Evolutionary conservation across 768 basidiomycete genomes (phyloP).

Genomic region (Macrolepiota fuliginosa): DNA sequence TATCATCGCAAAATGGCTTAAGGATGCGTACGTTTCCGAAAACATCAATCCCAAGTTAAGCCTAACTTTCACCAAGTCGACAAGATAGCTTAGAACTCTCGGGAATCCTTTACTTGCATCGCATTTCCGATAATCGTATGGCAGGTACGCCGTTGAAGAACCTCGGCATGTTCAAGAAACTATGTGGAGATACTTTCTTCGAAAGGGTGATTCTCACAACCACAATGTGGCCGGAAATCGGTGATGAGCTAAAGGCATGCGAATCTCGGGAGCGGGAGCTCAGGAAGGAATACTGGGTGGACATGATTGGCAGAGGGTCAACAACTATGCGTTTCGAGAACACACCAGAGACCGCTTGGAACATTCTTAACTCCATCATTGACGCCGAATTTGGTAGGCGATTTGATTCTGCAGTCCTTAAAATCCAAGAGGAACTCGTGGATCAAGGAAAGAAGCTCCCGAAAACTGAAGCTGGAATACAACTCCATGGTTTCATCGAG

Average conservation of each 20-base stretch:
- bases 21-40: background rate
- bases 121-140: slow-evolving; percentile 13
- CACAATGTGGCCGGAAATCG: background rate
- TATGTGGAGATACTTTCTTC: slow-evolving; percentile 13
- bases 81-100: background rate
- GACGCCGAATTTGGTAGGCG: background rate
- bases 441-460: background rate
- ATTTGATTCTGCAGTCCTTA: background rate
- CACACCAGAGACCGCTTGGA: background rate
- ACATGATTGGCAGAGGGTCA: background rate
- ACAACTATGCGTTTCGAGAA: background rate
- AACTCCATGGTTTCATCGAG: background rate
- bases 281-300: background rate
- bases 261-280: background rate
- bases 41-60: too few relatives aligned
- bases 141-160: slow-evolving; percentile 2
- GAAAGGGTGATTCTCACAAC: background rate
- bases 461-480: background rate
- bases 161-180: slow-evolving; percentile 14
- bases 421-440: background rate
- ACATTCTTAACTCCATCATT: background rate
- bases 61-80: too few relatives aligned
- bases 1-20: background rate
- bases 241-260: background rate
- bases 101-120: slow-evolving; percentile 13